Conservation (phyloP, 169 alveolate species). For the Babesia ovata region DNA sequence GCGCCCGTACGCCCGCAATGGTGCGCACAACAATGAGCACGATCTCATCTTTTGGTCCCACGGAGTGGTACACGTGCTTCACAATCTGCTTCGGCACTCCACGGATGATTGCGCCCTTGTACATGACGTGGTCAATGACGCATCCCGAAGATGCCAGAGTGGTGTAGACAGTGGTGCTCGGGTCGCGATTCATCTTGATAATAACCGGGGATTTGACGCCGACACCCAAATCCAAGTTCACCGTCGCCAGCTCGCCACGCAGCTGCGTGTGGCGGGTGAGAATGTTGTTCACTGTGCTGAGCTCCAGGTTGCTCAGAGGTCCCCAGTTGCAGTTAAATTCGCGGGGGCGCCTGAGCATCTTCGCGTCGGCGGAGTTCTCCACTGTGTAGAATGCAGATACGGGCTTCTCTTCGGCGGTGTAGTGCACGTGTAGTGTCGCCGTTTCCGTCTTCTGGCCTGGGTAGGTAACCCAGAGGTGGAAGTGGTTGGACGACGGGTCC, state of each 20-base stretch:
- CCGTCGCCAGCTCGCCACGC: conserved; percentile 31
- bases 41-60: conserved; percentile 7
- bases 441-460: conserved; percentile 11
- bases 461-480: conserved; percentile 57
- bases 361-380: conserved; percentile 6
- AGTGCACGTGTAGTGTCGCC: conserved; percentile 29
- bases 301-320: conserved; percentile 47
- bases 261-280: conserved; percentile 13
- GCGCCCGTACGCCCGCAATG: conserved; percentile 1
- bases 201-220: conserved; percentile 4
- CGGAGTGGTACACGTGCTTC: conserved; percentile 58
- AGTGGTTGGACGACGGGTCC: not conserved
- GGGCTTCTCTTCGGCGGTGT: not conserved
- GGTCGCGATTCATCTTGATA: conserved; percentile 43
- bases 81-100: conserved; percentile 58
- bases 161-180: conserved; percentile 48
- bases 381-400: conserved; percentile 3
- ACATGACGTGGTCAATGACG: conserved; percentile 43
- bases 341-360: conserved; percentile 20
- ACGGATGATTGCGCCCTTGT: conserved; percentile 41
- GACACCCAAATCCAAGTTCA: conserved; percentile 22
- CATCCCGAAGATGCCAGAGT: conserved; percentile 36
- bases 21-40: conserved; percentile 44
- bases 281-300: conserved; percentile 25
- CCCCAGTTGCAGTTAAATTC: conserved; percentile 60